phyloP scores from a whole-genome alignment of 108 stramenopile species.

The Chaetoceros tenuissimus region DNA sequence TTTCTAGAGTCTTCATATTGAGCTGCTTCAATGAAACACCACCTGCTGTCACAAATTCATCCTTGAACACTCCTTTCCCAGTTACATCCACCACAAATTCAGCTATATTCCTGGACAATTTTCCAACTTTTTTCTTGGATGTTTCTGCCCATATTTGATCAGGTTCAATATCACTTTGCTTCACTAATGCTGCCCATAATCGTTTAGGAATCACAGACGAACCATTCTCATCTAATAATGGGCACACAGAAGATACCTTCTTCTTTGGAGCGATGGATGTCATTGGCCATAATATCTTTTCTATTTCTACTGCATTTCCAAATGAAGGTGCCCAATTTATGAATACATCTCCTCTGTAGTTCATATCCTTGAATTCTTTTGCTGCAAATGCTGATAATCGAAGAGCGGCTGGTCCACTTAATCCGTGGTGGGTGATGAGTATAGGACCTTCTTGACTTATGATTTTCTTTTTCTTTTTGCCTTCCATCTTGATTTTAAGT shows the following conservation, averaged over 20 bases:
- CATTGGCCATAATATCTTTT: constrained; percentile 28
- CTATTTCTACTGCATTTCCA: constrained; percentile 27
- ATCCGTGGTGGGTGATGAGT: constrained; percentile 86
- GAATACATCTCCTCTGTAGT: constrained; percentile 50
- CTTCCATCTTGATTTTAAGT: constrained; percentile 9
- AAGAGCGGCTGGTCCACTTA: constrained; percentile 89
- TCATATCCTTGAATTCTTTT: constrained; percentile 59
- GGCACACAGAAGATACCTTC: constrained; percentile 50
- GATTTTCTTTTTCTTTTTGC: constrained; percentile 24
- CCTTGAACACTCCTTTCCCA: constrained; percentile 82
- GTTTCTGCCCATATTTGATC: constrained; percentile 50
- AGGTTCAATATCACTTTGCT: constrained; percentile 32
- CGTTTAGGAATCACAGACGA: constrained; percentile 55
- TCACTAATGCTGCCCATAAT: constrained; percentile 61
- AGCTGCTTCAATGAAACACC: constrained; percentile 70
- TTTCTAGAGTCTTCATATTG: constrained; percentile 76
- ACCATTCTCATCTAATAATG: constrained; percentile 18
- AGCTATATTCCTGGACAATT: constrained; percentile 36
- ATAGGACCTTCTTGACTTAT: constrained; percentile 79
- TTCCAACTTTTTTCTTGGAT: constrained; percentile 59
- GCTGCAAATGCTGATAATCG: constrained; percentile 90
- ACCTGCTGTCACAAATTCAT: constrained; percentile 92
- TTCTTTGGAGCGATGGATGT: constrained; percentile 30
- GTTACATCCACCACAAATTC: constrained; percentile 51
- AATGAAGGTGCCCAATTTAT: constrained; percentile 49